Conservation (phyloP, 2,329 filamentous ascomycete species). For the Diplodia seriata region DNA sequence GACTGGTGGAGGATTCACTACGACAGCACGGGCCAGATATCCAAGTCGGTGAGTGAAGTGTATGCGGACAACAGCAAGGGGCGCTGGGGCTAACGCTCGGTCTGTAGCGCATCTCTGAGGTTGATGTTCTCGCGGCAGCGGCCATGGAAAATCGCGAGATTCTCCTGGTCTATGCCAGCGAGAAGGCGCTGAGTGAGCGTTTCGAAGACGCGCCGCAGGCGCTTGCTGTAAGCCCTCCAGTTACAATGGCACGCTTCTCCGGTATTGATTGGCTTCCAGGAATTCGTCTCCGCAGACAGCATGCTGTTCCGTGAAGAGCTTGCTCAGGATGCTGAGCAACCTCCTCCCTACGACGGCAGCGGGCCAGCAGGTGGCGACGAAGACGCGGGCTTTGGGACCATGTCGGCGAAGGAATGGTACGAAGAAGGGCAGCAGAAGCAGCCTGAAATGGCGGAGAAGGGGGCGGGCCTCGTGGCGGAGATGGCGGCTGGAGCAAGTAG, state of each 20-base stretch:
- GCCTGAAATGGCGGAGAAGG: slow-evolving; percentile 27
- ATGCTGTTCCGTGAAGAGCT: slow-evolving; percentile 44
- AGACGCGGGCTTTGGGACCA: not conserved
- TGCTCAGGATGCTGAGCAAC: slow-evolving; percentile 27
- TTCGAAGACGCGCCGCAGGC: slow-evolving; percentile 31
- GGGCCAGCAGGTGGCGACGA: not conserved
- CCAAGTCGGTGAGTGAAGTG: slow-evolving; percentile 24
- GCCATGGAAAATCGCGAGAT: slow-evolving; percentile 59
- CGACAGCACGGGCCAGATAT: slow-evolving; percentile 27
- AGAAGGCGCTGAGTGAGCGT: slow-evolving; percentile 41
- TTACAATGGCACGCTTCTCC: not conserved
- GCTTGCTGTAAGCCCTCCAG: slow-evolving; percentile 33
- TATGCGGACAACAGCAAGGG: not conserved
- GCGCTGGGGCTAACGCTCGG: not conserved
- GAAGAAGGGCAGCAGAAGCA: slow-evolving; percentile 2
- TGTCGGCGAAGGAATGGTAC: slow-evolving; percentile 25
- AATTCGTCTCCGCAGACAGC: slow-evolving; percentile 61
- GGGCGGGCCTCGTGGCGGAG: slow-evolving; percentile 22
- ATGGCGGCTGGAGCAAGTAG: slow-evolving; percentile 18
- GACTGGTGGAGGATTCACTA: slow-evolving; percentile 33
- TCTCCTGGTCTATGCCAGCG: slow-evolving; percentile 66
- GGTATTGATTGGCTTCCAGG: slow-evolving; percentile 23
- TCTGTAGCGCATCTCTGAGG: slow-evolving; percentile 53
- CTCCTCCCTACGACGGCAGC: slow-evolving; percentile 24
- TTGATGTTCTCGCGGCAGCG: slow-evolving; percentile 62